Percentiles rank a stretch among this genome's conserved stretches.
phyloP scores from a whole-genome alignment of 768 basidiomycete species.

The Amylocystis lapponica region DNA sequence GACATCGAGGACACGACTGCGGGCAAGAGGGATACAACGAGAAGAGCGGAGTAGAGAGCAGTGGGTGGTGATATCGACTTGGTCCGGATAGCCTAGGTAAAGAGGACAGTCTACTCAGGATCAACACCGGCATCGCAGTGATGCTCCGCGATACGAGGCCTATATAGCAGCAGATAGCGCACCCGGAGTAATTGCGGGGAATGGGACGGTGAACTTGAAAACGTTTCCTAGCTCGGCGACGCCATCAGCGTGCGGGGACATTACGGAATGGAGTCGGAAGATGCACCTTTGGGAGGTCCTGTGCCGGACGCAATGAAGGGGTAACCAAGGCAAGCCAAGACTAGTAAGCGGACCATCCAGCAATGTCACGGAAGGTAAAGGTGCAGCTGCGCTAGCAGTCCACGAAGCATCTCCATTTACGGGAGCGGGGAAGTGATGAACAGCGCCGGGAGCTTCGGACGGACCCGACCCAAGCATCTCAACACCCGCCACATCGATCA shows the following conservation, averaged over 20 bases:
- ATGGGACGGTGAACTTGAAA: no score
- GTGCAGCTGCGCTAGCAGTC: no score
- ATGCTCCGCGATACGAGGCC: constrained; percentile 7
- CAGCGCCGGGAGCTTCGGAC: neutral
- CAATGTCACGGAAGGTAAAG: no score
- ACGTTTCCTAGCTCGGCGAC: no score
- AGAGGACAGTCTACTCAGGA: no score
- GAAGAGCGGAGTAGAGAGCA: neutral
- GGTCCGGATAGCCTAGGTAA: neutral
- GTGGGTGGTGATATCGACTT: neutral
- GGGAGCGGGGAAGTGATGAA: neutral
- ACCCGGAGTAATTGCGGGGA: neutral
- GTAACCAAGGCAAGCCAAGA: no score
- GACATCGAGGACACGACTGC: constrained; percentile 5
- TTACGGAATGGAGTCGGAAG: no score
- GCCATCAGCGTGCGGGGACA: no score
- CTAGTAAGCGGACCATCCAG: no score
- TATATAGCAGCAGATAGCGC: neutral
- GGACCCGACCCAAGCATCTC: neutral
- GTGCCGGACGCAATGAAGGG: no score
- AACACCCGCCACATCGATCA: neutral
- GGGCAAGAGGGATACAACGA: neutral
- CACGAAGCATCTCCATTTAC: no score
- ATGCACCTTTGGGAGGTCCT: no score
- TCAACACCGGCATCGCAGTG: neutral